phyloP scores from a whole-genome alignment of 2,329 filamentous ascomycete genomes.

The Xylariaceae sp. region DNA sequence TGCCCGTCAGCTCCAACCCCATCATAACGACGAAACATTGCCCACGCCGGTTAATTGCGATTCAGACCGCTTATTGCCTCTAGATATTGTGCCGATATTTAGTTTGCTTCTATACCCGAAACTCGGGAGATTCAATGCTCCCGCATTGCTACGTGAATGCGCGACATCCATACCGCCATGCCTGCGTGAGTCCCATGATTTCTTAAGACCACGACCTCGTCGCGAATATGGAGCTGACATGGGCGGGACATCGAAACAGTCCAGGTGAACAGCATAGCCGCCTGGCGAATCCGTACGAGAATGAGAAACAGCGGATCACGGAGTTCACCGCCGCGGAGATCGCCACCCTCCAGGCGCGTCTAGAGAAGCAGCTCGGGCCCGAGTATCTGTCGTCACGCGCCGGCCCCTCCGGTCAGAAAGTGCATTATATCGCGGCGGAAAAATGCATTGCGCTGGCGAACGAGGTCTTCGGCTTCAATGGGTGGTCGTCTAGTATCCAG shows the following conservation, averaged over 20 bases:
- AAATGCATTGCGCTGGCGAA: slow-evolving; percentile 74
- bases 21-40: not conserved
- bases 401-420: slow-evolving; percentile 76
- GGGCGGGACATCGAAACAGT: slow-evolving; percentile 37
- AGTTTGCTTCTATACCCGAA: not conserved
- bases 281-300: slow-evolving; percentile 75
- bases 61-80: not conserved
- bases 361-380: slow-evolving; percentile 90
- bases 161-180: slow-evolving; percentile 20
- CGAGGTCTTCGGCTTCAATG: slow-evolving; percentile 34
- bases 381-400: slow-evolving; percentile 89
- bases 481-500: slow-evolving; percentile 90
- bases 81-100: not conserved
- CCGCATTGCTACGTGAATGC: not conserved
- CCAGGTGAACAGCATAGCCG: slow-evolving; percentile 63
- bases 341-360: slow-evolving; percentile 74
- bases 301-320: slow-evolving; percentile 60
- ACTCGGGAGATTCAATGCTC: slow-evolving; percentile 7
- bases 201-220: slow-evolving; percentile 14
- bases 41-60: not conserved
- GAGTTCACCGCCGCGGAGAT: slow-evolving; percentile 89
- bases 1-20: not conserved
- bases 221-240: slow-evolving; percentile 4
- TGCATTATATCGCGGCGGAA: slow-evolving; percentile 92
- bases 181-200: slow-evolving; percentile 26